Evolutionary conservation across 306 rosid genomes (phyloP), one percentile per base, ranked within the genome.

Genomic region (Abrus pulchellus): DNA sequence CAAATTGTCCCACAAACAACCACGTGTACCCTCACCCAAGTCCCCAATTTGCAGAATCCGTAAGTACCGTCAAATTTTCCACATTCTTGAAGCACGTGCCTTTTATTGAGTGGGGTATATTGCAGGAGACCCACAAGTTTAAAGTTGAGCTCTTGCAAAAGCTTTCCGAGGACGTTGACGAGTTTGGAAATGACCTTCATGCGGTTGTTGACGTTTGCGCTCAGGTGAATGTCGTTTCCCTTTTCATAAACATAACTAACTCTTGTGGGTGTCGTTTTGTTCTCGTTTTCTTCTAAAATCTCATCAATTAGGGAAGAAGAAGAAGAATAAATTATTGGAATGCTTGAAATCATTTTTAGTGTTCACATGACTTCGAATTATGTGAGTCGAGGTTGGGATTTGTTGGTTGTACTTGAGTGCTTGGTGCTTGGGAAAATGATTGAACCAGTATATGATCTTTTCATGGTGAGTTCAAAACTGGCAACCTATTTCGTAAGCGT

Each of bases 91-190:
- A 12, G 1, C 7, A 68, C 29, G 29, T 40, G 33, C 52, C 40
- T 62, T 60, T 43, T 20, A 1, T 20, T 61, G 20, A 72, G 28
- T 28, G 63, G 40, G 32, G 6, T 80, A 0, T 9, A 29, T 79
- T 43, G 72, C 80, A 90, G 95, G 97, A 93, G 81, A 90, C 93
- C 43, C 82, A 13, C 66, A 90, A 87, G 84, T 93, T 93, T 79
- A 81, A 67, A 84, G 83, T 68, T 65, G 86, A 85, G 76, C 86
- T 90, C 60, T 52, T 78, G 29, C 80, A 77, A 62, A 92, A 82
- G 90, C 94, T 89, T 8, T 80, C 71, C 0, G 74, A 82, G 76
- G 85, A 90, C 67, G 82, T 54, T 28, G 90, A 85, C 30, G 90
- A 82, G 34, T 93, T 91, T 54, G 94, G 93, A 12, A 79, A 86